Evolutionary conservation across 805 yeast genomes (phyloP).

Genomic region (Pichia paraexigua): DNA sequence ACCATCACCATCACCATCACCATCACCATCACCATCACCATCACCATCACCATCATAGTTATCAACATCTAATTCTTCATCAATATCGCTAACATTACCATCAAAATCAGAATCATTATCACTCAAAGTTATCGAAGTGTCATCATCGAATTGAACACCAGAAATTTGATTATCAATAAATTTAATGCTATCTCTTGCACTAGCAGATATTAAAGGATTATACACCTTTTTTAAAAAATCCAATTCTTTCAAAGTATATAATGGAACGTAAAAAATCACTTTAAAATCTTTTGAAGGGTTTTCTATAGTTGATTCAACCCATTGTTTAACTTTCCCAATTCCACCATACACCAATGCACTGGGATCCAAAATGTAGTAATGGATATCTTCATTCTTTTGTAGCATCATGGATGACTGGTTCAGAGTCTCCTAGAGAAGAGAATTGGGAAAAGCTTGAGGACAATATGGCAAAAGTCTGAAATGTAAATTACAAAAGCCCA

Average conservation of each 20-base stretch:
- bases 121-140: neutral
- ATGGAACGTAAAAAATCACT: constrained; percentile 41
- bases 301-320: constrained; percentile 31
- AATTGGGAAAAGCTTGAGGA: neutral
- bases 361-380: constrained; percentile 51
- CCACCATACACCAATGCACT: constrained; percentile 58
- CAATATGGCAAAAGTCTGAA: neutral
- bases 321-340: constrained; percentile 55
- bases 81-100: constrained; percentile 6
- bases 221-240: constrained; percentile 49
- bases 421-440: neutral
- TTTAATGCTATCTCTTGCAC: constrained; percentile 56
- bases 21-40: no score
- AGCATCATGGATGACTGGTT: neutral
- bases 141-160: neutral
- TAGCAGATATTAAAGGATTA: constrained; percentile 45
- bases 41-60: no score
- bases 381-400: neutral
- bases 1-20: no score
- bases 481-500: neutral
- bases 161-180: constrained; percentile 40
- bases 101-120: constrained; percentile 10
- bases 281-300: constrained; percentile 23
- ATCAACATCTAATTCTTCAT: constrained; percentile 1
- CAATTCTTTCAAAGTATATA: constrained; percentile 51